Percentiles rank a stretch among this genome's conserved stretches.
These are phyloP conservation scores for Nemania sp. DNA, from an alignment of 2,329 filamentous ascomycete genomes.

Conservation along the genomic window DNA sequence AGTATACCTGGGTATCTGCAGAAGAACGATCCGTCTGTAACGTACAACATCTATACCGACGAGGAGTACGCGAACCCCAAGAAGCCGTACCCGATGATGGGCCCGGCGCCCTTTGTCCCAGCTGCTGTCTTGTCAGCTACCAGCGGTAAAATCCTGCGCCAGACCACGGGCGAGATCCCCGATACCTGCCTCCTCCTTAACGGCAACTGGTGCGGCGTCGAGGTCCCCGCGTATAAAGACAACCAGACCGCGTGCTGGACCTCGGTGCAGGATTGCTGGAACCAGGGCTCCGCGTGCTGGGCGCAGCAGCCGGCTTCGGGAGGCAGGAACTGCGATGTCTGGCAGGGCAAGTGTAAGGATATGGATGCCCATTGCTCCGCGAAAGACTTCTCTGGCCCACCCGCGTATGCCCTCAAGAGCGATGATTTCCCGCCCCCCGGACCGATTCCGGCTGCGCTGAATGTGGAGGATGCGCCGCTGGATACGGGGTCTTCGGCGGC, in stretches of 20 bases:
- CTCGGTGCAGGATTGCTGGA: conserved; percentile 57
- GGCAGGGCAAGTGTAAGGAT: conserved; percentile 61
- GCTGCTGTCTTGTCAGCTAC: conserved; percentile 7
- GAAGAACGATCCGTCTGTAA: conserved; percentile 55
- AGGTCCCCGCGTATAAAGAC: conserved; percentile 57
- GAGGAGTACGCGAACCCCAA: conserved; percentile 39
- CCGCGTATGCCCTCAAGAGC: conserved; percentile 30
- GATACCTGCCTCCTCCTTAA: conserved; percentile 62
- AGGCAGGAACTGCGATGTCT: conserved; percentile 59
- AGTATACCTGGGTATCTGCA: conserved; percentile 68
- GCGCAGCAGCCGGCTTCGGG: conserved; percentile 59
- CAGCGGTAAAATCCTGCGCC: conserved; percentile 17
- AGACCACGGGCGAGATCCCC: conserved; percentile 55
- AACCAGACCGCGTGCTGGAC: conserved; percentile 62
- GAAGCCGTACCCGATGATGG: conserved; percentile 59
- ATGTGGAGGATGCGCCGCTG: conserved; percentile 11
- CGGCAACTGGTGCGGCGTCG: conserved; percentile 70
- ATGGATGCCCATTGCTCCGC: conserved; percentile 48
- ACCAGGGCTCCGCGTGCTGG: conserved; percentile 62
- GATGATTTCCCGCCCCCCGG: conserved; percentile 20
- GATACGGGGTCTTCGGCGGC: conserved; percentile 8
- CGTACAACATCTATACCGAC: conserved; percentile 63
- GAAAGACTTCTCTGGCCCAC: conserved; percentile 50
- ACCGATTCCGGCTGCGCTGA: conserved; percentile 20
- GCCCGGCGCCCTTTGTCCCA: conserved; percentile 48